Evolutionary conservation across 1,139 yeast genomes (phyloP), one percentile per base, ranked within the genome.

Genomic region (Blastobotrys apis): DNA sequence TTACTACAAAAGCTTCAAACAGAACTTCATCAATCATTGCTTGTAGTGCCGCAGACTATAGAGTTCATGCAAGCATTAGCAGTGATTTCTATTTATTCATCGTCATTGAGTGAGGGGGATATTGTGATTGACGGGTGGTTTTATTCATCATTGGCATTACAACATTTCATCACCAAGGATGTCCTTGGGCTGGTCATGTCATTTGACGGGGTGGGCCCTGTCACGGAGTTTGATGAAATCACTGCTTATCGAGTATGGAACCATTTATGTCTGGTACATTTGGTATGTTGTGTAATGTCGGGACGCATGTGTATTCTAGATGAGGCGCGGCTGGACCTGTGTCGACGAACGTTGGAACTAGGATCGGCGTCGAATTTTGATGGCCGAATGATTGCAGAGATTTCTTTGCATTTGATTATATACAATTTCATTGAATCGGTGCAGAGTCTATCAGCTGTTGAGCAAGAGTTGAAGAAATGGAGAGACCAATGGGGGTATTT

Each of bases 311-410:
- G 90, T 55, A 69, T 83, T n/a, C 65, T 84, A 6, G 92, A 84
- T 58, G 82, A 78, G 50, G 69, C 75, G 30, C 67, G 90, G 47
- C 63, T 84, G 41, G 79, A 77, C 50, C 75, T 78, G 53, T 80
- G 88, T 48, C 72, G 78, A 19, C 72, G 82, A 6, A 75, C 83
- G 1, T 66, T 82, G 38, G 78, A 81, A 33, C 66, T 82, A 32
- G 72, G 81, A 1, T 71, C 77, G 37, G 80, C 92, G 0, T 83
- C 92, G 2, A 83, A 83, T 56, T 85, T 85, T 58, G 95, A 85
- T 59, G 90, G 88, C 12, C 66, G 94, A 49, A 84, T 85, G 80
- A 83, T 84, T 13, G 83, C 90, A 44, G 95, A 85, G 62, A 80
- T 84, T 43, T 77, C 81, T 16, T 71, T 84, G 9, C 76, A 82